A percentile compares a stretch with the other conserved stretches of the same genome.
phyloP scores from a whole-genome alignment of 1,284 basidiomycete species.

The Pseudozyma thailandica region DNA sequence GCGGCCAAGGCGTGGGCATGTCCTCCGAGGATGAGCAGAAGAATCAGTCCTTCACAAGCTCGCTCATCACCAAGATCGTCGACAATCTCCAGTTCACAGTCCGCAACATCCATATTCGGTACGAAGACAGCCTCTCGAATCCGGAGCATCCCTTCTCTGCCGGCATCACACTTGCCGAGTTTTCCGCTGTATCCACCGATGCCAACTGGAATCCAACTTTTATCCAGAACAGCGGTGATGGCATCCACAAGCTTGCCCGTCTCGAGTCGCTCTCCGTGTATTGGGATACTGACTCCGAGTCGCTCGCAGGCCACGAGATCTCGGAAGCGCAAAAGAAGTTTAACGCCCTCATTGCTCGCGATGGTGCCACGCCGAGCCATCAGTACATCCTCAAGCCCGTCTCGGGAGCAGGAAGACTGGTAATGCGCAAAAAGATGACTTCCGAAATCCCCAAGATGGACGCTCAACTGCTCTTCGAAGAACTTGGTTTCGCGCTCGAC shows the following conservation, averaged over 20 bases:
- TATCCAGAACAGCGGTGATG: conserved; percentile 86
- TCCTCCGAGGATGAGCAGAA: conserved; percentile 76
- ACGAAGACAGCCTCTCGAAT: conserved; percentile 93
- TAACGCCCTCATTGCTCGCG: conserved; percentile 74
- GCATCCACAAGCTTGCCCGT: conserved; percentile 92
- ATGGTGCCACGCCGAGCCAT: conserved; percentile 71
- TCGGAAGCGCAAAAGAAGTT: conserved; percentile 82
- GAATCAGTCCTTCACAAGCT: conserved; percentile 82
- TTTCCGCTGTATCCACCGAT: conserved; percentile 93
- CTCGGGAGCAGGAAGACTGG: conserved; percentile 88
- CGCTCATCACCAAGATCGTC: conserved; percentile 88
- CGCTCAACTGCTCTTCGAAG: conserved; percentile 88
- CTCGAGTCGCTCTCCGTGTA: conserved; percentile 90
- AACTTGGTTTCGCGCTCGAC: conserved; percentile 92
- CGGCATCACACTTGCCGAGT: conserved; percentile 89
- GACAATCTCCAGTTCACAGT: conserved; percentile 97
- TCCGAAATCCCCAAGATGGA: conserved; percentile 82
- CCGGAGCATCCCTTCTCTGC: conserved; percentile 96
- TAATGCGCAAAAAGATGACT: conserved; percentile 79
- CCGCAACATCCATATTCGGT: conserved; percentile 75
- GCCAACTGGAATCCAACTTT: conserved; percentile 92
- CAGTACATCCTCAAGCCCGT: conserved; percentile 97
- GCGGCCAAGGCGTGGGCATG: conserved; percentile 35
- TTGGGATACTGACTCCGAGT: conserved; percentile 91
- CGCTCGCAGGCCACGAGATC: conserved; percentile 76